Base-by-base conservation (phyloP, 2,329 filamentous ascomycete species). In the Sporothrix schenckii region DNA sequence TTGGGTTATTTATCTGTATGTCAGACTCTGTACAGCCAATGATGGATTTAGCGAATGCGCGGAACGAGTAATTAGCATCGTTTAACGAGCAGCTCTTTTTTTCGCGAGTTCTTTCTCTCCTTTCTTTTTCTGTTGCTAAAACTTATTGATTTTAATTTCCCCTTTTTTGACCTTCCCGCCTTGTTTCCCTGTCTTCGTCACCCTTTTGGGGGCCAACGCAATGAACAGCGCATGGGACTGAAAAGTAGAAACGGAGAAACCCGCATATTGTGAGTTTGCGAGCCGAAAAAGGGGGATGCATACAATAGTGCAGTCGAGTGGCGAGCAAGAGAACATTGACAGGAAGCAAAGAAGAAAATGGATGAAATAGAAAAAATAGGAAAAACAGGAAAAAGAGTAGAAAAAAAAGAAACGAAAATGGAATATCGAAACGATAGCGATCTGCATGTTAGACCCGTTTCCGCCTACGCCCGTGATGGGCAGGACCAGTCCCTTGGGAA, bases 1-100 rank as follows among this genome's bases (percentile, higher is more conserved):
- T 21, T 60, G 56, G 56, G 56, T 60, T 14, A 16, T 13, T 13
- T 47, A 47, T 9, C 1, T 9, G 34, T 34, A 34, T 34, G 34
- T 34, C 34, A 34, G 34, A 34, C 34, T 34, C 34, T 7, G 34
- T 7, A 34, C 56, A 61, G 39, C 56, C 56, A 61, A 44, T 44
- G 56, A 41, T 41, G 41, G 44, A 61, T 61, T 44, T 24, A 61
- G 56, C 56, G 34, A 61, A 61, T 24, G 56, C 34, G 56, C 34
- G 56, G 34, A 34, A 34, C 34, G 34, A 34, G 34, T 34, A 34
- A 7, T 34, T 34, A n/a, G 5, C 56, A 30, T 41, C 16, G 10
- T 41, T n/a, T 14, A 44, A 44, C 6, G 34, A 61, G 53, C 53
- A 61, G 34, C 16, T 14, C 14, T 61, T 61, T 56, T 47, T 47